Percentiles rank a stretch among this genome's conserved stretches.
Evolutionary conservation across 768 basidiomycete genomes (phyloP).

Genomic region (Boletus rubroflammeus): DNA sequence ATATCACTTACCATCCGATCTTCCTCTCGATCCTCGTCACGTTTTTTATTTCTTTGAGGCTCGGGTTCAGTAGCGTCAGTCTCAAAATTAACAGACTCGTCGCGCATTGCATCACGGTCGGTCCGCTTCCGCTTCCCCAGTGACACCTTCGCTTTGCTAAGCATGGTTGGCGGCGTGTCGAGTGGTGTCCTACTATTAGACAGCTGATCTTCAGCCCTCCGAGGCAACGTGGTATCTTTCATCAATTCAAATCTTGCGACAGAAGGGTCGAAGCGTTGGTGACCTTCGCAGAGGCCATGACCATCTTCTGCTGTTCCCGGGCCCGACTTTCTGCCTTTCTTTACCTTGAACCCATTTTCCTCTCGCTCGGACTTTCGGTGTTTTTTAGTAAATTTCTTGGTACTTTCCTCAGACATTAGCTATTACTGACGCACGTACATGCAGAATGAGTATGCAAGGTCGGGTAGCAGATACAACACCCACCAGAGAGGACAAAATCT

Average conservation of each 20-base stretch:
- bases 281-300: neutral
- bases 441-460: neutral
- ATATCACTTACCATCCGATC: constrained; percentile 2
- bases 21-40: constrained; percentile 1
- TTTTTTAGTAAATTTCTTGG: neutral
- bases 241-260: neutral
- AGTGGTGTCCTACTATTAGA: neutral
- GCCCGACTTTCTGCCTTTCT: neutral
- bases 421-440: neutral
- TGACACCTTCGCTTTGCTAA: neutral
- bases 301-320: neutral
- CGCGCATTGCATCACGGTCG: neutral
- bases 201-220: neutral
- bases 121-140: constrained; percentile 19
- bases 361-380: neutral
- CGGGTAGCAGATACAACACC: neutral
- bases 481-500: neutral
- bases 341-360: neutral
- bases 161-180: neutral
- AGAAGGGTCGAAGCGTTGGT: neutral
- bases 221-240: neutral
- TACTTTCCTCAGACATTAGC: constrained; percentile 11
- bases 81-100: neutral
- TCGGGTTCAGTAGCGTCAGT: neutral
- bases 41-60: constrained; percentile 10